Base-by-base conservation (phyloP, 176 grass and related monocot species). In the maize (Zea mays) region DNA sequence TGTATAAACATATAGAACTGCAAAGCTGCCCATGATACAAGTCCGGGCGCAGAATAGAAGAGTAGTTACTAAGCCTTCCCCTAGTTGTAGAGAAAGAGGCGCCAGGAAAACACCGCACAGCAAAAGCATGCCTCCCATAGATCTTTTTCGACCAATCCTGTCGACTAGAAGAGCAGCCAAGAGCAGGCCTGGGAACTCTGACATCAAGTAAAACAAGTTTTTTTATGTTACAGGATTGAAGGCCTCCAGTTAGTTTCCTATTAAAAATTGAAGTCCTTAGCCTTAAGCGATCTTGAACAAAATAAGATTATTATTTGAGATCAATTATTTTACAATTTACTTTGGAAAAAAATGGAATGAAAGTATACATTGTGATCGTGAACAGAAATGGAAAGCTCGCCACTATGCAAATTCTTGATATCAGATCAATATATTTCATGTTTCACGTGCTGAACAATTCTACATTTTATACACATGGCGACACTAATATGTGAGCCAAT, bases 41-140 rank as follows among this genome's bases (percentile, higher is more conserved):
- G 83, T 71, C 67, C 93, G 82, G 58, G 87, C 87, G 81, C 87
- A 86, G 76, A 97, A 97, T 49, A 97, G 80, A 75, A 97, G 85
- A 38, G 50, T 33, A 7, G 65, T 90, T 90, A 74, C 77, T 76
- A 88, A 34, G 46, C 49, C 85, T 88, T 97, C 85, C 73, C 79
- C 76, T 65, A 84, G 46, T 79, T 85, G 48, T 52, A 72, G 19
- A 59, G 85, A 59, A 62, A 95, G 89, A 60, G 90, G 93, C 33
- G 68, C 73, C 40, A 97, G 5, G 47, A 88, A 90, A 69, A 16
- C 66, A 79, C 88, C 78, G 21, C 76, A 87, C 43, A 78, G 11
- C 33, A 97, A 76, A 81, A 92, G 65, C 76, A 97, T 86, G 11
- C 54, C 58, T 3, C 65, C 86, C 82, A 96, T 81, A 41, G 89